phyloP scores from a whole-genome alignment of 2,329 filamentous ascomycete genomes.

The Fusarium incarnatum region DNA sequence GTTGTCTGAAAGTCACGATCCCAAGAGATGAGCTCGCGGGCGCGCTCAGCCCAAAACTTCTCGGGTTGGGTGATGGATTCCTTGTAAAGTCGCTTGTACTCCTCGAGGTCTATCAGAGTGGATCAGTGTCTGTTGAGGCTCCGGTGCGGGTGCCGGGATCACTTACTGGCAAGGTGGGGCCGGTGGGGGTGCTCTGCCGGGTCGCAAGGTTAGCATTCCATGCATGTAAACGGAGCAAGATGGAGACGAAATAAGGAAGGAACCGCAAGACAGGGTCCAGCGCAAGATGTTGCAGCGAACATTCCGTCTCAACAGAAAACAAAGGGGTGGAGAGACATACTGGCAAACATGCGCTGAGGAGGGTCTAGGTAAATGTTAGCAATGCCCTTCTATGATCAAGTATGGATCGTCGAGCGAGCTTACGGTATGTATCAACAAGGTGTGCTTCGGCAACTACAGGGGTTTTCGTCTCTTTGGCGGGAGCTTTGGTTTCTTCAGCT shows the following conservation, averaged over 20 bases:
- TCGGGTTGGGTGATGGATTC: slow-evolving; percentile 91
- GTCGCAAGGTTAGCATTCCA: slow-evolving; percentile 53
- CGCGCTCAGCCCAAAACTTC: slow-evolving; percentile 88
- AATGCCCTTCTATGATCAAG: slow-evolving; percentile 13
- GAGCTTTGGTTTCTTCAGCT: slow-evolving; percentile 13
- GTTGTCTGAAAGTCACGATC: slow-evolving; percentile 93
- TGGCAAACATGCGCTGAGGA: slow-evolving; percentile 74
- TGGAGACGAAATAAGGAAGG: slow-evolving; percentile 21
- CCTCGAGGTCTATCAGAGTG: slow-evolving; percentile 65
- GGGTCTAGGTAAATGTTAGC: slow-evolving; percentile 61
- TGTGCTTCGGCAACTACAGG: slow-evolving; percentile 81
- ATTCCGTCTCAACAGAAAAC: slow-evolving; percentile 21
- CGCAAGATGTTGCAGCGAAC: slow-evolving; percentile 6
- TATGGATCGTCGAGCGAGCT: slow-evolving; percentile 47
- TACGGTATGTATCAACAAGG: slow-evolving; percentile 78
- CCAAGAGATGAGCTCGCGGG: slow-evolving; percentile 91
- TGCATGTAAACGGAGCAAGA: slow-evolving; percentile 26
- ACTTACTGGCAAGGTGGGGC: slow-evolving; percentile 73
- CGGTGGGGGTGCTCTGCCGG: slow-evolving; percentile 74
- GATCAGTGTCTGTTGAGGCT: slow-evolving; percentile 46
- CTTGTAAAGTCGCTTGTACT: slow-evolving; percentile 76
- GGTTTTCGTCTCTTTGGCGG: slow-evolving; percentile 50
- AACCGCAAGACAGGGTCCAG: slow-evolving; percentile 16
- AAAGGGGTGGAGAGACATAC: slow-evolving; percentile 58
- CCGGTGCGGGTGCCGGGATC: slow-evolving; percentile 34